Conservation (phyloP, 805 yeast species). For the Metschnikowia anglica region DNA sequence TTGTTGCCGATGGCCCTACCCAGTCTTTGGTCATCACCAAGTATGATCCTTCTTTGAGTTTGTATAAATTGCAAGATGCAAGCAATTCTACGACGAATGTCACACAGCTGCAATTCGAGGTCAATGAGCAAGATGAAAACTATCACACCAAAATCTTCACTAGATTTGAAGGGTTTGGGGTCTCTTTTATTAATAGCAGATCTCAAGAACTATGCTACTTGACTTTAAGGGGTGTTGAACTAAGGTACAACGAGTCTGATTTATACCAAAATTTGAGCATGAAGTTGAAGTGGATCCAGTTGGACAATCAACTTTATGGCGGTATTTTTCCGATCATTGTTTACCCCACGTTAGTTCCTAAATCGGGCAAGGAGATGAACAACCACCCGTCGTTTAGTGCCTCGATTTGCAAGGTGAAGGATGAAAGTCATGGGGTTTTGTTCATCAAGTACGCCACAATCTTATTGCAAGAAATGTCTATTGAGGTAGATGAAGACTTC, state of each 20-base stretch:
- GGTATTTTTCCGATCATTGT: slow-evolving; percentile 83
- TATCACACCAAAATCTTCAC: slow-evolving; percentile 54
- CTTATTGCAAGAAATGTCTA: slow-evolving; percentile 83
- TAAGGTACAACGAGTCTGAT: slow-evolving; percentile 80
- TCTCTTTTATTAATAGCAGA: slow-evolving; percentile 74
- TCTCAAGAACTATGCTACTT: slow-evolving; percentile 78
- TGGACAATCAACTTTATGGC: slow-evolving; percentile 89
- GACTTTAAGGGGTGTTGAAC: slow-evolving; percentile 78
- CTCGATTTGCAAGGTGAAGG: slow-evolving; percentile 79
- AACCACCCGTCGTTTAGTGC: slow-evolving; percentile 90
- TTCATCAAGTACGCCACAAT: slow-evolving; percentile 91
- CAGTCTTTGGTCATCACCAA: slow-evolving; percentile 83
- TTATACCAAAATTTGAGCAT: slow-evolving; percentile 75
- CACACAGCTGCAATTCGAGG: slow-evolving; percentile 52
- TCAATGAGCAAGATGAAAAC: slow-evolving; percentile 52
- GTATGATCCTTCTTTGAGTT: slow-evolving; percentile 73
- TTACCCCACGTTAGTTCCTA: slow-evolving; percentile 88
- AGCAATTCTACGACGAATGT: slow-evolving; percentile 28
- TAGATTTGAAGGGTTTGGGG: slow-evolving; percentile 79
- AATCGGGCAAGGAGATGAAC: slow-evolving; percentile 76
- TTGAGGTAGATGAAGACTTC: slow-evolving; percentile 94
- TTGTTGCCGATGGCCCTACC: slow-evolving; percentile 94
- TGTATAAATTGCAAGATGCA: slow-evolving; percentile 55
- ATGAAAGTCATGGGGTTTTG: slow-evolving; percentile 84
- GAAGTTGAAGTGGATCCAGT: slow-evolving; percentile 91